Evolutionary conservation across 2,329 filamentous ascomycete genomes (phyloP), one percentile per base, ranked within the genome.

Genomic region (Clonostachys sp.): DNA sequence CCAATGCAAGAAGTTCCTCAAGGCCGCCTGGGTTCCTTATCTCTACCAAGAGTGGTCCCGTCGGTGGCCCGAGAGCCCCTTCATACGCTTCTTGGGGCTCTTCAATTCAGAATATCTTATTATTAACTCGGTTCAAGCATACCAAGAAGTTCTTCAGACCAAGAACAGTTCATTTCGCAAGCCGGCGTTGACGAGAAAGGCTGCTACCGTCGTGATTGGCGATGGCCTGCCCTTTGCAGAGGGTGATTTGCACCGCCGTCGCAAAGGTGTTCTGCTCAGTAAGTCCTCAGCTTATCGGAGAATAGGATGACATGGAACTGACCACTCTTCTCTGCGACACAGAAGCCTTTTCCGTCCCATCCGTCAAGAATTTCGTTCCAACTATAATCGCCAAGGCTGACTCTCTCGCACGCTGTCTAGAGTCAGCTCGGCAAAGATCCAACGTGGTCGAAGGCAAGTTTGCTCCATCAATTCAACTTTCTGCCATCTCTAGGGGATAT

Each of bases 211-310:
- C 33, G 51, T 55, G 7, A 58, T 61, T 30, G 59, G 59, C 4
- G 57, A 61, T 42, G 67, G 66, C 1, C 52, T 71, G 4, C 57
- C 64, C 3, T 64, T 67, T 35, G 53, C 61, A 12, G 63, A 70
- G 44, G 63, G 61, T 13, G 61, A 63, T 12, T 54, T 61, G 42
- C 67, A 72, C 44, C 60, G 57, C 36, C 49, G 50, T n/a, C 60
- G 65, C 38, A 56, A 67, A 30, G 63, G 58, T n/a, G 52, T 64
- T 45, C 51, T 72, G 12, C 58, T 57, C 38, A 61, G 58, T 57
- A 46, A 49, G 57, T 49, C 17, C 13, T 16, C 45, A 24, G 6
- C 10, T 2, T 39, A 16, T n/a, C 4, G 7, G 30, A 7, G 12
- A 13, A 5, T 5, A 12, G 35, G 44, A 6, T 30, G 33, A 30